These are phyloP conservation scores for Anthracocystis walkeri DNA, from an alignment of 1,284 basidiomycete genomes.

Conservation along the genomic window DNA sequence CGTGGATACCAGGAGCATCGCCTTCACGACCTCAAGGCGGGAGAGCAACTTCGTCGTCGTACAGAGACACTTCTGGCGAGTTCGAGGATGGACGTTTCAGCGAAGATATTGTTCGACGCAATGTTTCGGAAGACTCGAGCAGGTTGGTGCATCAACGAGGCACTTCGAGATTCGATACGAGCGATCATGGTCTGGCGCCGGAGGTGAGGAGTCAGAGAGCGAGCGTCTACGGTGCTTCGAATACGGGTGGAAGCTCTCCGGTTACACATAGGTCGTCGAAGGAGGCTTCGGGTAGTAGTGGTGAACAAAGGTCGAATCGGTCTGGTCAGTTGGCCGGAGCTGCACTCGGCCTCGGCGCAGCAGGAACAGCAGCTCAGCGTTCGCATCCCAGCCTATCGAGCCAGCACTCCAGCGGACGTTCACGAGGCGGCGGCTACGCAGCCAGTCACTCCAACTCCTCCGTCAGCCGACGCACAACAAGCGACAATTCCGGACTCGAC, in stretches of 20 bases:
- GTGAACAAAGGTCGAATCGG: conserved; percentile 18
- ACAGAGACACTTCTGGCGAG: conserved; percentile 28
- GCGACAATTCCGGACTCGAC: conserved; percentile 41
- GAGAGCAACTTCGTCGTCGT: conserved; percentile 8
- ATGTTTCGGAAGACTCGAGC: conserved; percentile 37
- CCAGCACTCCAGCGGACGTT: conserved; percentile 26
- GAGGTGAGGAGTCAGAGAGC: conserved; percentile 51
- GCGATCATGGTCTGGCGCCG: conserved; percentile 33
- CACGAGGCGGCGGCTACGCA: conserved; percentile 39
- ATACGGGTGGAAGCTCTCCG: conserved; percentile 34
- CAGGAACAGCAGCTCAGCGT: conserved; percentile 1
- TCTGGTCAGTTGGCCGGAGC: neutral
- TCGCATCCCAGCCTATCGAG: conserved; percentile 39
- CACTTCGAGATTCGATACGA: conserved; percentile 22
- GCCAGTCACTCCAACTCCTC: conserved; percentile 46
- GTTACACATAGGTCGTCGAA: conserved; percentile 24
- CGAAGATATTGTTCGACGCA: conserved; percentile 10
- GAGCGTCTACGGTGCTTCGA: conserved; percentile 42
- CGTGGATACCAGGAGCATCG: conserved; percentile 35
- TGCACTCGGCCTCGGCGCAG: neutral
- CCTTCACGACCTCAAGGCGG: conserved; percentile 11
- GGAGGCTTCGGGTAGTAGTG: conserved; percentile 38
- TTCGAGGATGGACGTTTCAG: conserved; percentile 27
- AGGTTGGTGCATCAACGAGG: conserved; percentile 18
- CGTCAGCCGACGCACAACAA: conserved; percentile 23